Percentiles rank a stretch among this genome's conserved stretches.
Conservation (phyloP, 2,329 filamentous ascomycete genomes). For the Ascochyta koolunga region DNA sequence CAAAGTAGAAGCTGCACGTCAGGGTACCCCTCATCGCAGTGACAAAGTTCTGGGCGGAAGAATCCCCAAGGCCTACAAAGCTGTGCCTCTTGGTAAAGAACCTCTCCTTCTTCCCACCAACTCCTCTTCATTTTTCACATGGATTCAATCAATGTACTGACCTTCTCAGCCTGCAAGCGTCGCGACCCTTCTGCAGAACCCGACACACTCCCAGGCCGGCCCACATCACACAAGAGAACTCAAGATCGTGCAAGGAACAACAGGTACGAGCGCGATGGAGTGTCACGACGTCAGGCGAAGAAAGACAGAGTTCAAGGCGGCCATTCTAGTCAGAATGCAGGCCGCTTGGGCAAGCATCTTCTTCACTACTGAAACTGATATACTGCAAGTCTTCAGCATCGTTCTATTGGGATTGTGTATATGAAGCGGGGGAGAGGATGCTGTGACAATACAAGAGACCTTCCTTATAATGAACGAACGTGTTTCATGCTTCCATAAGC, state of each 20-base stretch:
- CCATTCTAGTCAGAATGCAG: not conserved
- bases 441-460: too few relatives aligned
- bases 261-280: not conserved
- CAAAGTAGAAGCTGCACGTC: not conserved
- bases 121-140: not conserved
- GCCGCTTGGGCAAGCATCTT: conserved; percentile 4
- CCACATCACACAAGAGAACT: not conserved
- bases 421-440: too few relatives aligned
- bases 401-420: not conserved
- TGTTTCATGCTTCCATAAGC: too few relatives aligned
- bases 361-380: conserved; percentile 3
- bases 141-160: not conserved
- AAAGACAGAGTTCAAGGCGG: too few relatives aligned
- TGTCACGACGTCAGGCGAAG: conserved; percentile 6
- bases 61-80: not conserved
- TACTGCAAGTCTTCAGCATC: not conserved
- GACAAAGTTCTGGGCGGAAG: not conserved
- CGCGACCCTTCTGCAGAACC: not conserved
- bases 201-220: not conserved
- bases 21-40: not conserved
- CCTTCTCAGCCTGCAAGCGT: not conserved
- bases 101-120: too few relatives aligned
- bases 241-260: not conserved
- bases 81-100: not conserved
- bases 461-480: too few relatives aligned